Base-by-base conservation (phyloP, 75 land plant species). In the Larix kaempferi region DNA sequence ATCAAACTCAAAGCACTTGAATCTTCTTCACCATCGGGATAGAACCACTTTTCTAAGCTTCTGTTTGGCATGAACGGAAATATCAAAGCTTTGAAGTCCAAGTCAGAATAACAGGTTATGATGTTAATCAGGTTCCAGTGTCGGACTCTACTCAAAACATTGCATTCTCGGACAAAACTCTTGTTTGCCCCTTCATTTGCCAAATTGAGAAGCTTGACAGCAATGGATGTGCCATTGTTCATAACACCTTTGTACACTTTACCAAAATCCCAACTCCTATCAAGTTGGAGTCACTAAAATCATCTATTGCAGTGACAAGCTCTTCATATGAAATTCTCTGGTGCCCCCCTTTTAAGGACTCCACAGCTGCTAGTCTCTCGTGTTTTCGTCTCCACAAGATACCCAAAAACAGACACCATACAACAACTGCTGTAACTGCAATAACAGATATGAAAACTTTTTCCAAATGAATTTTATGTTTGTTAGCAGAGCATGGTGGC, bases 11-110 rank as follows among this genome's bases (percentile, higher is more conserved):
- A 41, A 41, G 44, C 44, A 41, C 44, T 41, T 60, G 69, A 33
- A 21, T n/a, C 17, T 39, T 62, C 77, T 13, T 78, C 64, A 15
- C 64, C 60, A 27, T 55, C 33, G 14, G 54, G 78, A 59, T 88
- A 79, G 29, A 91, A 73, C 60, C 84, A 84, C 0, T 49, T 66
- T 19, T 87, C 89, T 7, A 91, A 74, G 49, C 81, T 90, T 17
- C 90, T 89, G 57, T 82, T 88, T 4, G 78, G 64, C 77, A 90
- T 88, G 64, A 73, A 88, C 37, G 88, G 87, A 44, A 79, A 81
- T 59, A 92, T 78, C 26, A 90, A 59, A 73, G 89, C 89, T 75
- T 81, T 88, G 90, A 87, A 89, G 49, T 77, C 65, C 25, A 35
- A 25, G 13, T 74, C 52, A 1, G 78, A 69, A 60, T 83, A 86